These are phyloP conservation scores for Jaapia argillacea DNA, from an alignment of 768 basidiomycete genomes.

Conservation along the genomic window DNA sequence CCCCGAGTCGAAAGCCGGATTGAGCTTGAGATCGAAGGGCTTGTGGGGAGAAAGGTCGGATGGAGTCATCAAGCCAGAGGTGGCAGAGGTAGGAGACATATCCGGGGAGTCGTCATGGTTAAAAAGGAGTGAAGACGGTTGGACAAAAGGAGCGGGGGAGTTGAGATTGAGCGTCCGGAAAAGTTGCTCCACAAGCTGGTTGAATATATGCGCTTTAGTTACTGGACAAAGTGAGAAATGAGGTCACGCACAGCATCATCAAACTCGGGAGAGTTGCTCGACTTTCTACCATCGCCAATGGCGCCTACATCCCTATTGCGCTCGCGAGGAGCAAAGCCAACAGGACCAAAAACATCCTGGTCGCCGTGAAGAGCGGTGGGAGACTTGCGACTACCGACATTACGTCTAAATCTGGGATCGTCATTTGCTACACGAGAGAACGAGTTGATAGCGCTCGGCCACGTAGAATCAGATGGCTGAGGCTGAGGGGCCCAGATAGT, in stretches of 20 bases:
- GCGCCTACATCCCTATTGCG: conserved; percentile 52
- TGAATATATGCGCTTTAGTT: conserved; percentile 9
- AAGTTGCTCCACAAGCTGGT: conserved; percentile 71
- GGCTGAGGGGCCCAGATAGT: conserved; percentile 85
- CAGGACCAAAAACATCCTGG: conserved; percentile 62
- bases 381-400: conserved; percentile 15
- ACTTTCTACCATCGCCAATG: conserved; percentile 71
- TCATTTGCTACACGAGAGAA: conserved; percentile 39
- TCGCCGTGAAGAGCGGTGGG: conserved; percentile 23
- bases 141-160: conserved; percentile 51
- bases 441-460: conserved; percentile 59
- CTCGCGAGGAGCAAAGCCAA: conserved; percentile 23
- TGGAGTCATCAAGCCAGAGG: conserved; percentile 64
- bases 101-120: conserved; percentile 47
- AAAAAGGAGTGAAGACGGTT: conserved; percentile 32
- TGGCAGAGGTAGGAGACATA: conserved; percentile 62
- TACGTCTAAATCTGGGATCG: conserved; percentile 9
- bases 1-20: conserved; percentile 39
- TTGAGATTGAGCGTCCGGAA: conserved; percentile 71
- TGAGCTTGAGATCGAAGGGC: conserved; percentile 45
- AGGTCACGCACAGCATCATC: conserved; percentile 39
- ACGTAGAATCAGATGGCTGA: conserved; percentile 52
- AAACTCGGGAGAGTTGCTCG: conserved; percentile 41
- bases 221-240: conserved; percentile 8
- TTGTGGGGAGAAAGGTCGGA: conserved; percentile 64